These are phyloP conservation scores for Cercospora sojina DNA, from an alignment of 2,329 filamentous ascomycete genomes.

Conservation along the genomic window DNA sequence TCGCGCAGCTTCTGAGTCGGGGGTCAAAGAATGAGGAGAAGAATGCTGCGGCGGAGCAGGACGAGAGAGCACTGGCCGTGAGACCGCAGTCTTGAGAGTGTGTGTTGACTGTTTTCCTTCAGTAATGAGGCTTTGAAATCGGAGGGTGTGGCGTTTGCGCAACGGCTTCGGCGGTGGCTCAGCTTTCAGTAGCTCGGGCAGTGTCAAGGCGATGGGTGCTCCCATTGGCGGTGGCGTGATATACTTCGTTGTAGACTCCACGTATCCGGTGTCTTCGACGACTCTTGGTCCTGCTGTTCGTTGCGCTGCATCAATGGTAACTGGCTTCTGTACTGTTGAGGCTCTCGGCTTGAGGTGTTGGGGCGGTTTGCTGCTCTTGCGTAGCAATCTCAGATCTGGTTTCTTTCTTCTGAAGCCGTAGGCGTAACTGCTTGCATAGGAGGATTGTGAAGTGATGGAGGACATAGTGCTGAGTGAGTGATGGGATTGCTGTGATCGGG, in stretches of 20 bases:
- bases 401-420: slow-evolving; percentile 27
- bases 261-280: slow-evolving; percentile 30
- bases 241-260: slow-evolving; percentile 17
- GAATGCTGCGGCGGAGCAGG: neutral
- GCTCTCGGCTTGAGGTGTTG: slow-evolving; percentile 29
- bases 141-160: slow-evolving; percentile 18
- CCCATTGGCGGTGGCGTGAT: slow-evolving; percentile 8
- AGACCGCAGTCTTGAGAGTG: neutral
- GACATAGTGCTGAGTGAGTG: slow-evolving; percentile 15
- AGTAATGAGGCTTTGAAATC: neutral
- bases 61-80: neutral
- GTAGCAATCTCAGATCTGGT: slow-evolving; percentile 30
- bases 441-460: slow-evolving; percentile 22
- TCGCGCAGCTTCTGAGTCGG: neutral
- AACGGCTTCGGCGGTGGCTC: slow-evolving; percentile 18
- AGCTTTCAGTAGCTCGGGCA: slow-evolving; percentile 13
- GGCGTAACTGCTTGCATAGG: slow-evolving; percentile 34
- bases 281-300: slow-evolving; percentile 28
- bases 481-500: slow-evolving; percentile 17
- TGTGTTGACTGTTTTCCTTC: neutral
- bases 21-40: neutral
- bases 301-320: neutral
- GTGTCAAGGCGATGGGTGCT: slow-evolving; percentile 15
- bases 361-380: slow-evolving; percentile 33
- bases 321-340: neutral